Evolutionary conservation across 2,329 filamentous ascomycete genomes (phyloP).

Genomic region (Aspergillus calidoustus): DNA sequence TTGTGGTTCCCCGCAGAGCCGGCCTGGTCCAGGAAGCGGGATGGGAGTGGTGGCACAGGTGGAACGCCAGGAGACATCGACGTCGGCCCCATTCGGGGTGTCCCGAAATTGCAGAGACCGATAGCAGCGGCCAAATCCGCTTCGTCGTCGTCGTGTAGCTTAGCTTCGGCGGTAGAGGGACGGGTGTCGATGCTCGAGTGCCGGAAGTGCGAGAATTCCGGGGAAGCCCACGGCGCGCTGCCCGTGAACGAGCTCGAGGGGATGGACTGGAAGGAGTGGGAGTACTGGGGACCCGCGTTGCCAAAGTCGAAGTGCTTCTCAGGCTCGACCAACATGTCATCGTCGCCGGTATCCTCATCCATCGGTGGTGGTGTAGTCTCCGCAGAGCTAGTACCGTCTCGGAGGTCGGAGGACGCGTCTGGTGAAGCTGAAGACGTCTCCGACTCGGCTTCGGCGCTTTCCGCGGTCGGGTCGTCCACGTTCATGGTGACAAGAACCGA

Average conservation of each 20-base stretch:
- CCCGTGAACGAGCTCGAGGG: slow-evolving; percentile 61
- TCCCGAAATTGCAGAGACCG: slow-evolving; percentile 86
- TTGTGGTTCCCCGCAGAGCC: slow-evolving; percentile 61
- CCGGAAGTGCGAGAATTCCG: slow-evolving; percentile 63
- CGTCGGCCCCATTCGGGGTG: slow-evolving; percentile 68
- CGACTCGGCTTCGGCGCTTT: slow-evolving; percentile 71
- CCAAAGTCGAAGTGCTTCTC: slow-evolving; percentile 62
- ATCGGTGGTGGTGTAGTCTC: slow-evolving; percentile 92
- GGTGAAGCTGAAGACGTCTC: slow-evolving; percentile 84
- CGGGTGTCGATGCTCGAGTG: slow-evolving; percentile 77
- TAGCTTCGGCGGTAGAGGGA: slow-evolving; percentile 78
- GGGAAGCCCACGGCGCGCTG: slow-evolving; percentile 54
- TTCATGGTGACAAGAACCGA: slow-evolving; percentile 97
- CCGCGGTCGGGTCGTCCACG: slow-evolving; percentile 63
- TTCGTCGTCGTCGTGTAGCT: slow-evolving; percentile 77
- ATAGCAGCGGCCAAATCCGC: slow-evolving; percentile 88
- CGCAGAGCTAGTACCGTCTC: slow-evolving; percentile 77
- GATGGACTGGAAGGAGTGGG: slow-evolving; percentile 80
- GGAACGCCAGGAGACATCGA: slow-evolving; percentile 74
- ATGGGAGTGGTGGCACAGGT: slow-evolving; percentile 84
- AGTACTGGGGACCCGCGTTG: slow-evolving; percentile 56
- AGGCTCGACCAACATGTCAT: slow-evolving; percentile 54
- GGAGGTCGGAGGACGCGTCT: slow-evolving; percentile 76
- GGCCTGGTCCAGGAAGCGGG: slow-evolving; percentile 71
- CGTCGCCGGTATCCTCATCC: slow-evolving; percentile 56